Base-by-base conservation (phyloP, 2,329 filamentous ascomycete species). In the Calonectria pseudoreteaudii region DNA sequence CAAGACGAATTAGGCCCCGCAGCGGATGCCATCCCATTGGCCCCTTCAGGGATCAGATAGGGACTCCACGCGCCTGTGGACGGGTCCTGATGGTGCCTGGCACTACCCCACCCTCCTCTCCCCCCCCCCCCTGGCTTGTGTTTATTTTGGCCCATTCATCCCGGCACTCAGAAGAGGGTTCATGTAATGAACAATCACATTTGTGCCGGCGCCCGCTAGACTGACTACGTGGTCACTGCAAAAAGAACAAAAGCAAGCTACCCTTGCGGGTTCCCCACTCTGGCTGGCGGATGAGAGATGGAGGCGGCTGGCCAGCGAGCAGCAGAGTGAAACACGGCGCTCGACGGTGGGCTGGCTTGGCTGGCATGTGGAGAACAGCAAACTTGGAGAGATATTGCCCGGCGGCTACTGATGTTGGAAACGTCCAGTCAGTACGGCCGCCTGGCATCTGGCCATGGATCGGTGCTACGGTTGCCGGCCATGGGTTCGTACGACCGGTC, bases 341-440 rank as follows among this genome's bases (percentile, higher is more conserved):
- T 72, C 44, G 74, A 72, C 76, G 41, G 41, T 44, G 41, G 41
- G 41, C 38, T 41, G 38, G 76, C 30, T n/a, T n/a, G n/a, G n/a
- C n/a, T n/a, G 34, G 53, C 36, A 49, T 44, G 56, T 66, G 38
- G 66, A 23, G 36, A 49, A 23, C 14, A 2, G 50, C 38, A 41
- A 60, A 23, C 56, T n/a, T n/a, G n/a, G n/a, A n/a, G n/a, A 62
- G 47, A 28, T n/a, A 67, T 52, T 28, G 31, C 18, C 65, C 58
- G 71, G 79, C 77, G 78, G 78, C 68, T 81, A 77, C 78, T 81
- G 77, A 70, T 76, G 74, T 72, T 80, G 76, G 77, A 77, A 81
- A 74, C 72, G 72, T 65, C 41, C 49, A 23, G 41, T 38, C 65
- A 53, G 53, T 64, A 64, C 41, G 67, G 64, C 44, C 53, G 58